These are phyloP conservation scores for Primulina eburnea DNA, from an alignment of 257 asterid genomes.

Conservation along the genomic window DNA sequence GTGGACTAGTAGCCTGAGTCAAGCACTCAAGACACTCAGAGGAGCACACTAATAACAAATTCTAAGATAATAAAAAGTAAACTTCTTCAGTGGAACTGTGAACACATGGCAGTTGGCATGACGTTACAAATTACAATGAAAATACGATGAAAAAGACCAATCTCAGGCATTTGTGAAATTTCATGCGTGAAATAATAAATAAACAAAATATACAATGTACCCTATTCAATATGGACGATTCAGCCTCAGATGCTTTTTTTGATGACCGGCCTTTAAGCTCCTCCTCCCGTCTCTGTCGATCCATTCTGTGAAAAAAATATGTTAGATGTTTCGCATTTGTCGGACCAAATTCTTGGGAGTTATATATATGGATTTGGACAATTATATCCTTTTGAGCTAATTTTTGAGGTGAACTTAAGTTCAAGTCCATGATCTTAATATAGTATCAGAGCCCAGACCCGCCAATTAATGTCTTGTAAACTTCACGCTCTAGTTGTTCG, in stretches of 20 bases:
- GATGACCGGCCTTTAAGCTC: slow-evolving; percentile 83
- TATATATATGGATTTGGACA: too few species aligned
- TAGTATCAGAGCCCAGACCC: too few species aligned
- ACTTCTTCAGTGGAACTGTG: slow-evolving; percentile 17
- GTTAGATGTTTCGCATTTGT: too few species aligned
- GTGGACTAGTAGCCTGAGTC: slow-evolving; percentile 86
- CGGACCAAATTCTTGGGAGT: too few species aligned
- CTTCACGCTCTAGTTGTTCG: too few species aligned
- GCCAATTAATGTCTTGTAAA: too few species aligned
- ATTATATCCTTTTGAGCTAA: too few species aligned
- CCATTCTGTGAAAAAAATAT: neutral
- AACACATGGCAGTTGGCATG: too few species aligned
- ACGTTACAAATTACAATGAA: neutral
- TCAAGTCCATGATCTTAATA: too few species aligned
- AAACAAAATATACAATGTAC: slow-evolving; percentile 33
- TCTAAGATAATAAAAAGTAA: slow-evolving; percentile 43
- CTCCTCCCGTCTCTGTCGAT: slow-evolving; percentile 68
- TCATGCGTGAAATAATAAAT: neutral
- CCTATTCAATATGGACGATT: slow-evolving; percentile 74
- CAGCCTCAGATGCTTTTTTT: slow-evolving; percentile 73
- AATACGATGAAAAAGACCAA: slow-evolving; percentile 6
- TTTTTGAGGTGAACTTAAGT: too few species aligned
- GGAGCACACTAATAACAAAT: neutral
- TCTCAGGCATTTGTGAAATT: slow-evolving; percentile 11
- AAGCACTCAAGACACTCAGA: slow-evolving; percentile 20